Conservation (phyloP, 2,329 filamentous ascomycete species). For the Fusarium torreyae region DNA sequence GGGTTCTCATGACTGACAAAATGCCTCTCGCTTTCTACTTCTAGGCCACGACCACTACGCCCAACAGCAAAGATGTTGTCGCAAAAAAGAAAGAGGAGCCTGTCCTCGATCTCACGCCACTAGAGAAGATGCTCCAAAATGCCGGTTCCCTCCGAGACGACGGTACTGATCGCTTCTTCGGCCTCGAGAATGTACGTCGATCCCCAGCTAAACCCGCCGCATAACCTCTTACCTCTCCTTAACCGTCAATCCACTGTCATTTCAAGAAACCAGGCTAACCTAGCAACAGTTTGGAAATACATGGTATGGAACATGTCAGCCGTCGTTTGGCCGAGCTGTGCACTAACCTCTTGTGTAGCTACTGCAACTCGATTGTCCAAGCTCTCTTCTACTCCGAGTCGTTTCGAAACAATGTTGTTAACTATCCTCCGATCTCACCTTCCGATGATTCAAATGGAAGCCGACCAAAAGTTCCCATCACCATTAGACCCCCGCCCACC, state of each 20-base stretch:
- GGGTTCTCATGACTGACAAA: constrained; percentile 52
- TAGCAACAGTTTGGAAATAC: constrained; percentile 89
- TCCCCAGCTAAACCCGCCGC: constrained; percentile 10
- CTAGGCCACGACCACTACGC: constrained; percentile 61
- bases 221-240: constrained; percentile 5
- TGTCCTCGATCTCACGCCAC: constrained; percentile 71
- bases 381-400: constrained; percentile 95
- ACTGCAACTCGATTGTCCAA: constrained; percentile 98
- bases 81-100: constrained; percentile 71
- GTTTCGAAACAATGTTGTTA: constrained; percentile 94
- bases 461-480: constrained; percentile 70
- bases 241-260: constrained; percentile 6
- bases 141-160: constrained; percentile 86
- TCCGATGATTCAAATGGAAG: constrained; percentile 77
- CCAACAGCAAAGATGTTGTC: constrained; percentile 62
- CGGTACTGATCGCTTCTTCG: constrained; percentile 98
- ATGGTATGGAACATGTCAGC: constrained; percentile 74
- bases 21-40: constrained; percentile 42
- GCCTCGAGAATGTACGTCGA: constrained; percentile 91
- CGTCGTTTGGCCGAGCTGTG: constrained; percentile 2
- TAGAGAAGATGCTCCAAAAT: constrained; percentile 84
- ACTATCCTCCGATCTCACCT: constrained; percentile 83
- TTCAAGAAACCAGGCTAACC: constrained; percentile 54
- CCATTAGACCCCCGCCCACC: constrained; percentile 70
- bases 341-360: constrained; percentile 69